Conservation (phyloP, 306 rosid genomes). For the Quercus variabilis region DNA sequence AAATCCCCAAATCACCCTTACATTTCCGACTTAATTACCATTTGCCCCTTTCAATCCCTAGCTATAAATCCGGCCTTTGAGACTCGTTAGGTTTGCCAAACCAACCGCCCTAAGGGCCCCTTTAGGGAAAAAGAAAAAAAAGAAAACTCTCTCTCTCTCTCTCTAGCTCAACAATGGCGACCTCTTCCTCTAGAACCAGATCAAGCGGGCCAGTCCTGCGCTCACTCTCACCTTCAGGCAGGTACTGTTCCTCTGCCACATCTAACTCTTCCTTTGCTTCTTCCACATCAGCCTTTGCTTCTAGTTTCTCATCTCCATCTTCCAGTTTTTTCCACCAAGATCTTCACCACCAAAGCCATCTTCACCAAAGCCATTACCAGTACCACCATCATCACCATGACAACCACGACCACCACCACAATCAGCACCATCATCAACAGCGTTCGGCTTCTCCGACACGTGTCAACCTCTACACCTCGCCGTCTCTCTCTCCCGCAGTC, state of each 20-base stretch:
- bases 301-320: slow-evolving; percentile 47
- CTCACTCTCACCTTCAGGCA: slow-evolving; percentile 64
- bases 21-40: slow-evolving; percentile 1
- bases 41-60: slow-evolving; percentile 7
- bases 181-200: slow-evolving; percentile 51
- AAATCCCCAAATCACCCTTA: slow-evolving; percentile 14
- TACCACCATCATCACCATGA: slow-evolving; percentile 14
- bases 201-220: slow-evolving; percentile 76
- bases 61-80: slow-evolving; percentile 66
- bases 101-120: slow-evolving; percentile 62
- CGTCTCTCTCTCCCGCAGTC: slow-evolving; percentile 46
- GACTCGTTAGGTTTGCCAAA: slow-evolving; percentile 96
- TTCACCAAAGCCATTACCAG: not conserved
- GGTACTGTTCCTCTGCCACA: slow-evolving; percentile 49
- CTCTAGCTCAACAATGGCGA: slow-evolving; percentile 37
- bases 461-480: slow-evolving; percentile 52
- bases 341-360: slow-evolving; percentile 12
- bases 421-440: slow-evolving; percentile 35
- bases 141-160: no score
- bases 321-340: slow-evolving; percentile 43
- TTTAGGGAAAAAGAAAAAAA: not conserved
- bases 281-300: slow-evolving; percentile 66
- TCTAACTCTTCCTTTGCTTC: slow-evolving; percentile 48
- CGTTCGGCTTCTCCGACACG: slow-evolving; percentile 83
- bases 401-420: not conserved